Base-by-base conservation (phyloP, 1,284 basidiomycete genomes). In the Sphagnurus paluster region DNA sequence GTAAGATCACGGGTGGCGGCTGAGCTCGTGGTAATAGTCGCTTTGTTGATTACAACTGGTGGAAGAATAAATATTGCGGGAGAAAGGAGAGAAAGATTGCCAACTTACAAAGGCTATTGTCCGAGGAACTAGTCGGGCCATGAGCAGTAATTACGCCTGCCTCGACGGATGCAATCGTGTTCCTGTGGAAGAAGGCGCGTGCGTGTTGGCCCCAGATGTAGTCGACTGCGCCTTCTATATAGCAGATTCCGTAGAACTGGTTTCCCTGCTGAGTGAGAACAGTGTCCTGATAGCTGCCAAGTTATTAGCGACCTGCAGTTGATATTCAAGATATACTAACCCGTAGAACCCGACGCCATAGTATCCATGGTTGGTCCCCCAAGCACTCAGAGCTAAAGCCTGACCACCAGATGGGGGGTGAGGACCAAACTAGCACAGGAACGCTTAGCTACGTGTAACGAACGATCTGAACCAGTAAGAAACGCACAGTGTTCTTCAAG, bases 171-270 rank as follows among this genome's bases (percentile, higher is more conserved):
- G 62, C 63, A 32, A 68, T 61, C 2, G 56, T 61, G 39, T 57
- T 65, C 37, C 57, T 56, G 26, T 64, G 58, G 54, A 68, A 65
- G 42, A 61, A 67, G 1, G 62, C 60, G 10, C 50, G 47, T 1
- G 56, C 64, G 23, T 64, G 51, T 43, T 62, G 63, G 4, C 66
- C 65, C 29, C 61, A 68, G 38, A 68, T 67, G 42, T 56, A 67
- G 39, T 68, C 66, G n/a, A 66, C 61, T 14, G 65, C 66, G 1
- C 64, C 66, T 42, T 66, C 61, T 28, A 68, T 65, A 48, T 64
- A 68, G 33, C 59, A 62, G 24, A 48, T 49, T 25, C 57, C 54
- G 38, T 62, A 68, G 30, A 62, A 63, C 44, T 66, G 65, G 19
- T 56, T 55, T 7, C 65, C 66, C 14, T 53, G 48, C 41, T 67